Evolutionary conservation across 345 rosid species (phyloP), one percentile per base, ranked within the genome.

Genomic region (Adansonia digitata): DNA sequence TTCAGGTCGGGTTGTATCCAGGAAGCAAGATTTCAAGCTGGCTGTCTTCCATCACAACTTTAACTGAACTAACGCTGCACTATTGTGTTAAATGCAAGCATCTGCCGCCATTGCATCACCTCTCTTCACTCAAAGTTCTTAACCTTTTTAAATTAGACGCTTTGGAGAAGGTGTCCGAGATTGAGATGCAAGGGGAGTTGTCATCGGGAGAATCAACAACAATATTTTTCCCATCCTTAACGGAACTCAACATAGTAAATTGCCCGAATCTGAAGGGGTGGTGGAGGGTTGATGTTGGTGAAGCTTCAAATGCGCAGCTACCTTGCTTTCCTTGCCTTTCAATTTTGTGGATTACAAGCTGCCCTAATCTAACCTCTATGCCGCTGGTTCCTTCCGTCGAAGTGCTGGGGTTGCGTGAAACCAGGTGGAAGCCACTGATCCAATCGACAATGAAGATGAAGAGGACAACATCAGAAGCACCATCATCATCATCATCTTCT

Each of bases 321-420:
- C 68, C 68, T 37, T 63, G 15, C 46, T 37, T 63, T 63, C 68
- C 46, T 37, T 6, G 46, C 68, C 68, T 63, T 63, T 63, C 46
- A 37, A 0, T 1, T 3, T 63, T 63, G n/a, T 0, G 0, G 0
- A 37, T 63, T 4, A 0, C 0, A 1, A 0, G 11, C 0, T 63
- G 46, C 43, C 45, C 46, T 37, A 35, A 63, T n/a, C 68, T 63
- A n/a, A 9, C 26, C 7, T 18, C 68, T 18, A 17, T 63, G 45
- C 68, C 68, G 11, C 0, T n/a, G 68, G 35, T 63, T 9, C 68
- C 46, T 7, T 35, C 14, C 0, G 14, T 63, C 6, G 0, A 1
- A 10, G 0, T 3, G 14, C 14, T 53, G 59, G 9, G 8, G 2
- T 53, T 53, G 59, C 2, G 4, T 2, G 9, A 20, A 2, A 53